Evolutionary conservation across 2,329 filamentous ascomycete genomes (phyloP).

Genomic region (Xylaria sp.): DNA sequence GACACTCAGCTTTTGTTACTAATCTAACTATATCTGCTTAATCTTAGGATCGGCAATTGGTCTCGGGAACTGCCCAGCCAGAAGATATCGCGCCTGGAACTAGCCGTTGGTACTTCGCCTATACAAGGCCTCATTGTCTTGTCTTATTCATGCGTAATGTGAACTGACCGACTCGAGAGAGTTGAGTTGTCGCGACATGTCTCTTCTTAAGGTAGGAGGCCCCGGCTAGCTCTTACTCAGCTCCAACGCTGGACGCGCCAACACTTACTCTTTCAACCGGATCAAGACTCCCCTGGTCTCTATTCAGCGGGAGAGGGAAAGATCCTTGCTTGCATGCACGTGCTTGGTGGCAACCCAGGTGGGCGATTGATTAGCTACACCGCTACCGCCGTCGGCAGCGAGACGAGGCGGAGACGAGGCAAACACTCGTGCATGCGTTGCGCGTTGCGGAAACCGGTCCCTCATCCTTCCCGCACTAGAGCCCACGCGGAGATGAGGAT

Average conservation of each 20-base stretch:
- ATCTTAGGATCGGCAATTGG: conserved; percentile 1
- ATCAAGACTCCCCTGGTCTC: background rate
- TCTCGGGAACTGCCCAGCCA: background rate
- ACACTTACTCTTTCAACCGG: background rate
- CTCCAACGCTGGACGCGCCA: conserved; percentile 8
- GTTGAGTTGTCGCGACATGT: conserved; percentile 19
- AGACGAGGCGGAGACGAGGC: conserved; percentile 11
- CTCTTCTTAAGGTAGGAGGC: conserved; percentile 23
- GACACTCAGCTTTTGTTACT: background rate
- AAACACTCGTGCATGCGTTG: conserved; percentile 14
- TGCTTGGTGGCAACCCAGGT: background rate
- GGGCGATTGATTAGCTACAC: background rate
- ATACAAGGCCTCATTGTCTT: conserved; percentile 2
- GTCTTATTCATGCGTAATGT: background rate
- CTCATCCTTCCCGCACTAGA: background rate
- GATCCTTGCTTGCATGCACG: background rate
- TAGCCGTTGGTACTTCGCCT: background rate
- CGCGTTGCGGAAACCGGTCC: background rate
- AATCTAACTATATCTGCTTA: background rate
- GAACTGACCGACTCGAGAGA: background rate
- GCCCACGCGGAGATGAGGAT: background rate
- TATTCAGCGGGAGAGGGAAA: background rate
- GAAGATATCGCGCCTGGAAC: background rate
- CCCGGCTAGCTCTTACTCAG: conserved; percentile 31
- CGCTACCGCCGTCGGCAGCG: background rate